A percentile compares a stretch with the other conserved stretches of the same genome.
Conservation (phyloP, 768 basidiomycete genomes). For the Suillus discolor region DNA sequence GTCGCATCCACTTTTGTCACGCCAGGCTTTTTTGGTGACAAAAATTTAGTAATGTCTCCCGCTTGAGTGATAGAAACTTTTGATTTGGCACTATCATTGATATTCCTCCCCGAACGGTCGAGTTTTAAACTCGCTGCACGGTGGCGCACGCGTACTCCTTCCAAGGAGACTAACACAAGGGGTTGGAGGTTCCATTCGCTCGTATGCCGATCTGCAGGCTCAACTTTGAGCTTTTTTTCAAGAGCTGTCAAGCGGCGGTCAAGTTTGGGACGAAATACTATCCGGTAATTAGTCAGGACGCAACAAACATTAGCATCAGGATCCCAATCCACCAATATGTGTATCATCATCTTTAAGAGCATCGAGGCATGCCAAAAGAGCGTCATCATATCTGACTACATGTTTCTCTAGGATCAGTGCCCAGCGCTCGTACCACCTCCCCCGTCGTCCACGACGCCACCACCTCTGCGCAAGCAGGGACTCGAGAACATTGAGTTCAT, state of each 20-base stretch:
- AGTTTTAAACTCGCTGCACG: constrained; percentile 29
- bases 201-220: constrained; percentile 52
- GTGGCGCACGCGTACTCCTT: constrained; percentile 42
- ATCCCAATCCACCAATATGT: constrained; percentile 63
- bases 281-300: constrained; percentile 1
- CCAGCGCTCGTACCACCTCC: constrained; percentile 85
- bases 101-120: constrained; percentile 36
- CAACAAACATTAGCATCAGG: background rate
- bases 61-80: background rate
- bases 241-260: constrained; percentile 68
- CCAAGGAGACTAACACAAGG: constrained; percentile 39
- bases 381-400: constrained; percentile 45
- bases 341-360: constrained; percentile 79
- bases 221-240: constrained; percentile 73
- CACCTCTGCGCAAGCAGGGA: constrained; percentile 67
- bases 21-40: constrained; percentile 16
- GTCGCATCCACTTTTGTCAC: constrained; percentile 5
- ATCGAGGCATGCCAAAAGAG: constrained; percentile 45
- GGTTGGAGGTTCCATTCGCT: constrained; percentile 45
- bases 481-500: constrained; percentile 67
- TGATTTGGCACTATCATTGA: constrained; percentile 23
- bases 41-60: constrained; percentile 21
- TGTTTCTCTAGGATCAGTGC: constrained; percentile 77
- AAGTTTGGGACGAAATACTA: constrained; percentile 80
- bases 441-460: constrained; percentile 84